These are phyloP conservation scores for Ziziphus jujuba DNA, from an alignment of 306 rosid genomes.

Conservation along the genomic window DNA sequence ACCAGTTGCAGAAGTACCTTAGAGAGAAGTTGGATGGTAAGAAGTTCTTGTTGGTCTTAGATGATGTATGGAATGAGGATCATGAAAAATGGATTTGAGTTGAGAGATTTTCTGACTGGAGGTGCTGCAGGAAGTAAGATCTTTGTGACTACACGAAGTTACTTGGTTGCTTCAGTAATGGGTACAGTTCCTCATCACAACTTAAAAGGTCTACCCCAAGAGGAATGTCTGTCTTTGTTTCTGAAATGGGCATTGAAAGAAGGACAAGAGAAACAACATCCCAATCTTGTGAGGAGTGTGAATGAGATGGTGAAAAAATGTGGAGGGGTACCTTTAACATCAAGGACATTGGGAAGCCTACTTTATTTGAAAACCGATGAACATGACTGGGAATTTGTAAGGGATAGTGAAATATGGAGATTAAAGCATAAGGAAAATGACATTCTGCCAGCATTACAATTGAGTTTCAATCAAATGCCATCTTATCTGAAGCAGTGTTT, in stretches of 20 bases:
- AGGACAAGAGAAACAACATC: conserved; percentile 3
- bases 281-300: not conserved
- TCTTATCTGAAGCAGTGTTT: too few relatives aligned
- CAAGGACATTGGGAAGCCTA: not conserved
- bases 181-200: not conserved
- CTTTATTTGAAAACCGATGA: not conserved
- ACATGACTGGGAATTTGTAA: not conserved
- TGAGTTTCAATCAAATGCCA: too few relatives aligned
- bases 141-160: conserved; percentile 4
- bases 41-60: not conserved
- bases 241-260: conserved; percentile 3
- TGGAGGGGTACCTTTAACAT: conserved; percentile 1
- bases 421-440: not conserved
- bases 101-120: not conserved
- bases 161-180: not conserved
- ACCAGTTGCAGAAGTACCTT: conserved; percentile 5
- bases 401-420: conserved; percentile 1
- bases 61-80: conserved; percentile 6
- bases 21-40: not conserved
- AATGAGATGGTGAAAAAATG: conserved; percentile 2
- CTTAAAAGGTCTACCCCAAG: not conserved
- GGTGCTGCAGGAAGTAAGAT: conserved; percentile 1
- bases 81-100: not conserved
- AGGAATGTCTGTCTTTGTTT: conserved; percentile 2
- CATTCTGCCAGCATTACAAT: not conserved